Evolutionary conservation across 1,139 yeast species (phyloP), one percentile per base, ranked within the genome.

Genomic region (Saccharomyces hybrid): DNA sequence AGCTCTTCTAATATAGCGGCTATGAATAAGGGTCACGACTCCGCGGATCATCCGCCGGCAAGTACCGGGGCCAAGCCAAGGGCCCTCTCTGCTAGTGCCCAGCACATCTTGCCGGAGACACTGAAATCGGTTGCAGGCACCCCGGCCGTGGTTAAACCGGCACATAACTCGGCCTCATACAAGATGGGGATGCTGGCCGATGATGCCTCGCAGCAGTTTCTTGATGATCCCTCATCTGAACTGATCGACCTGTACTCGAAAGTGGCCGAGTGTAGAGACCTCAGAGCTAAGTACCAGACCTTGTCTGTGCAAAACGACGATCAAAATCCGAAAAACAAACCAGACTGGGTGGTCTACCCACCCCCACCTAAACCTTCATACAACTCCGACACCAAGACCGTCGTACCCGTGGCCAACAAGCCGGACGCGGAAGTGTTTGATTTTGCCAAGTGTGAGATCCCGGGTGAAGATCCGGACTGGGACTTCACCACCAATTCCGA

Each of bases 301-400:
- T 64, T 80, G 5, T 89, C 97, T 0, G 64, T 82, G 53, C 99
- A 95, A 73, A 75, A 82, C 51, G 88, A 86, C 51, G 70, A 73
- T 49, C 85, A 82, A 60, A 93, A 95, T 69, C 99, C 99, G 1
- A 90, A 90, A 68, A 91, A 93, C 69, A 63, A 60, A 29, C 69
- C 71, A 2, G 70, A 66, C 29, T 95, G 99, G 98, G 68, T 69
- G 14, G 83, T 95, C 52, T 91, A 91, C 67, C 99, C 99, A 0
- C 83, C 86, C 9, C 98, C 98, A 1, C 99, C 99, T 11, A 83
- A 83, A 58, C 97, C 99, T 1, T 83, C 95, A 28, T 93, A 95
- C 80, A 86, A 87, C 64, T 80, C 87, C 24, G 83, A 79, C 54
- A 80, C 81, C 75, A 87, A 72, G 82, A 84, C 74, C 70, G 72